Evolutionary conservation across 257 asterid genomes (phyloP).

Genomic region (Ocimum tenuiflorum): DNA sequence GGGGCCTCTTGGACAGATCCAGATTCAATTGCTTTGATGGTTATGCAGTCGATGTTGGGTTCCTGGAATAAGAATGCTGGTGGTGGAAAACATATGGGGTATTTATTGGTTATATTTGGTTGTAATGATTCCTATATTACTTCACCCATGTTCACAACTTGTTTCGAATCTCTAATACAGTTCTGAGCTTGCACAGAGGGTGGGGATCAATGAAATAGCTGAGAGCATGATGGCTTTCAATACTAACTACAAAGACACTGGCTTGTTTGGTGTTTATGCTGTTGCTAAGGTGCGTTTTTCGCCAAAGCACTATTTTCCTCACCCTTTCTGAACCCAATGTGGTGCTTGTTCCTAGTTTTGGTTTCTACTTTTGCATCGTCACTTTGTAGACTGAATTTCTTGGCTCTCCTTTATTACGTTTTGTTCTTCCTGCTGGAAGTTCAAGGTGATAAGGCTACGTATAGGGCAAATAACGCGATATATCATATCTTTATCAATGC

Average conservation of each 20-base stretch:
- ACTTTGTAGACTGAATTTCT: not conserved
- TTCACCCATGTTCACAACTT: conserved; percentile 3
- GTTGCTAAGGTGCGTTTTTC: conserved; percentile 58
- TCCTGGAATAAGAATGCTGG: conserved; percentile 73
- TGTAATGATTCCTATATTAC: not conserved
- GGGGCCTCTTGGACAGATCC: conserved; percentile 95
- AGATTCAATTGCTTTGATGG: conserved; percentile 62
- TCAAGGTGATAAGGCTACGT: not conserved
- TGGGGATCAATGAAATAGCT: conserved; percentile 68
- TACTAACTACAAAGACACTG: conserved; percentile 84
- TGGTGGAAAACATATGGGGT: conserved; percentile 91
- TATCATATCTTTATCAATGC: too few relatives aligned
- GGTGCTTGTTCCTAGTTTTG: not conserved
- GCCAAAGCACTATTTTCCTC: not conserved
- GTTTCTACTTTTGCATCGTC: not conserved
- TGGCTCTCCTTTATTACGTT: not conserved
- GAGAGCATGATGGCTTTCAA: conserved; percentile 95
- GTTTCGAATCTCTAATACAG: conserved; percentile 32
- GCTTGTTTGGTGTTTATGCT: conserved; percentile 88
- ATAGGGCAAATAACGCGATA: not conserved
- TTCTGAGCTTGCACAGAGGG: conserved; percentile 68
- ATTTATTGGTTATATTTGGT: conserved; percentile 21
- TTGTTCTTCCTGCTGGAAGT: not conserved
- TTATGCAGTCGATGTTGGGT: conserved; percentile 81
- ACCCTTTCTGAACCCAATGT: not conserved